Evolutionary conservation across 805 yeast species (phyloP).

Genomic region (Phaffomyces thermotolerans): DNA sequence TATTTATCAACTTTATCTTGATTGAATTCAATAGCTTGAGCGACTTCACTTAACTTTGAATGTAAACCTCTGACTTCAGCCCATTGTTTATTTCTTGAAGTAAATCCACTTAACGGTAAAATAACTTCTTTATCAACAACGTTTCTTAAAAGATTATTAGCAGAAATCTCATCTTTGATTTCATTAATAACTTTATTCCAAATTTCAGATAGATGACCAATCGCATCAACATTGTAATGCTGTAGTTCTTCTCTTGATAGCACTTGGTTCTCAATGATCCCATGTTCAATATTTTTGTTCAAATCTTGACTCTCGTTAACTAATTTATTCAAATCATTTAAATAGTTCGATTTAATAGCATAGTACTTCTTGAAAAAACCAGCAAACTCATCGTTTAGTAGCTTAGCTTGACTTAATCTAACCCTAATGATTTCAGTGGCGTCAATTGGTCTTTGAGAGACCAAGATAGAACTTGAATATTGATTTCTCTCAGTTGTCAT

Average conservation of each 20-base stretch:
- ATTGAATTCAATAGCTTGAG: conserved; percentile 33
- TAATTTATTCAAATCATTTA: conserved; percentile 16
- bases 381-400: conserved; percentile 54
- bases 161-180: conserved; percentile 38
- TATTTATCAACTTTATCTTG: conserved; percentile 35
- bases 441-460: conserved; percentile 45
- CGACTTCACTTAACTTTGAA: conserved; percentile 36
- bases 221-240: conserved; percentile 41
- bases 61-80: conserved; percentile 44
- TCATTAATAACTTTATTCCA: conserved; percentile 39
- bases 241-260: conserved; percentile 38
- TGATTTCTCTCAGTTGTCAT: conserved; percentile 24
- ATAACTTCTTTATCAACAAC: conserved; percentile 47
- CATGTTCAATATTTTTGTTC: conserved; percentile 25
- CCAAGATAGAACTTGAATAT: conserved; percentile 35
- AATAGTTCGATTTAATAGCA: conserved; percentile 18
- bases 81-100: conserved; percentile 48
- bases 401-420: conserved; percentile 47
- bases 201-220: conserved; percentile 36
- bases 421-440: conserved; percentile 54
- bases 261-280: conserved; percentile 32
- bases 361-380: conserved; percentile 45
- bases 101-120: conserved; percentile 44
- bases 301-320: conserved; percentile 24
- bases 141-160: conserved; percentile 41